Evolutionary conservation across 2,329 filamentous ascomycete genomes (phyloP).

Genomic region (Microcyclospora pomicola): DNA sequence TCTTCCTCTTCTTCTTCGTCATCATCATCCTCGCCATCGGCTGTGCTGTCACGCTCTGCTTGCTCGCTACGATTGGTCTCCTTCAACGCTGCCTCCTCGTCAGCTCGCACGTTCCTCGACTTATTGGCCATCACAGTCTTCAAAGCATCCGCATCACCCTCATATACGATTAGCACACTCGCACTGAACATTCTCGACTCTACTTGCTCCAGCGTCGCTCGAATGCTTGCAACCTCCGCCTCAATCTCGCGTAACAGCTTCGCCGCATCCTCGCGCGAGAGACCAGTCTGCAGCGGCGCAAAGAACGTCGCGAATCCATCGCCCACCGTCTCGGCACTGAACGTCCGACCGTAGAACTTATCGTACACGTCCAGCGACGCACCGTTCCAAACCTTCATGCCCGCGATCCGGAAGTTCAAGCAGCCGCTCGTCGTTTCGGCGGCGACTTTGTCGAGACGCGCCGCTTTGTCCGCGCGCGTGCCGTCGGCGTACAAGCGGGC

Average conservation of each 20-base stretch:
- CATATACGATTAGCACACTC: constrained; percentile 52
- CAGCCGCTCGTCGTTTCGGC: constrained; percentile 44
- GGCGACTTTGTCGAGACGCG: constrained; percentile 45
- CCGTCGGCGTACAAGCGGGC: constrained; percentile 70
- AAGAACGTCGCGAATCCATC: constrained; percentile 47
- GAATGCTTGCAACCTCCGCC: constrained; percentile 26
- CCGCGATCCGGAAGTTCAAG: constrained; percentile 50
- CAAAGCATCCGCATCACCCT: constrained; percentile 46
- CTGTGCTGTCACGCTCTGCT: not conserved
- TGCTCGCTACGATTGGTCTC: constrained; percentile 2
- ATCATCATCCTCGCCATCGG: constrained; percentile 27
- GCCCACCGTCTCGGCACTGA: constrained; percentile 40
- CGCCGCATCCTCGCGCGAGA: constrained; percentile 22
- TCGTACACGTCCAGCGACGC: constrained; percentile 45
- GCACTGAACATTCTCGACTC: constrained; percentile 57
- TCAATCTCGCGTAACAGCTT: constrained; percentile 32
- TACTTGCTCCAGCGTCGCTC: constrained; percentile 44
- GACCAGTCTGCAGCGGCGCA: constrained; percentile 26
- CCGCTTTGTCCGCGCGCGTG: constrained; percentile 44
- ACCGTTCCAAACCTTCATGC: constrained; percentile 46
- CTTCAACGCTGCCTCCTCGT: constrained; percentile 13
- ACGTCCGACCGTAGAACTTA: constrained; percentile 51
- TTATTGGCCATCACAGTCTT: constrained; percentile 33
- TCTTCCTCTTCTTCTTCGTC: constrained; percentile 40
- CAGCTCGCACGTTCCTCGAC: constrained; percentile 13